A percentile compares a stretch with the other conserved stretches of the same genome.
Evolutionary conservation across 2,329 filamentous ascomycete species (phyloP).

Genomic region (Cytospora paraplurivora): DNA sequence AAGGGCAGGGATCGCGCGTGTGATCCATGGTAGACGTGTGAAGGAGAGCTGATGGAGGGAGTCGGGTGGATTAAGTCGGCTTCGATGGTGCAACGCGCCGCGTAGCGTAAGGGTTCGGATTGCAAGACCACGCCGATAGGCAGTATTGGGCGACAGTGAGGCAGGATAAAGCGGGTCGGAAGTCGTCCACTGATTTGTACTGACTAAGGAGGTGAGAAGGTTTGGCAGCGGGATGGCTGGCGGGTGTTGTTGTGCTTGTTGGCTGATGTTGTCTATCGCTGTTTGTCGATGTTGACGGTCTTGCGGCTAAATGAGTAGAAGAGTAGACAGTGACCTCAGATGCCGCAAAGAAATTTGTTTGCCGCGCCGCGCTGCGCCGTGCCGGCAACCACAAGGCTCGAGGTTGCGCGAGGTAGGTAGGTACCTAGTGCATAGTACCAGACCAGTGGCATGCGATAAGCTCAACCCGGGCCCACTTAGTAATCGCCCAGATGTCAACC

Average conservation of each 20-base stretch:
- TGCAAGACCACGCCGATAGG: background rate
- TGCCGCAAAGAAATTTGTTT: constrained; percentile 1
- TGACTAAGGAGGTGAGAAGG: constrained; percentile 6
- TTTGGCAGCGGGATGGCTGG: constrained; percentile 1
- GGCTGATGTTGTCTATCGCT: background rate
- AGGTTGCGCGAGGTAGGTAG: too few species aligned
- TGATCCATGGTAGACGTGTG: constrained; percentile 57
- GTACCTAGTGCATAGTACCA: too few species aligned
- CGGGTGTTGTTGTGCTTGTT: background rate
- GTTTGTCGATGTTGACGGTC: background rate
- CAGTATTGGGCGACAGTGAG: background rate
- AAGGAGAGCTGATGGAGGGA: background rate
- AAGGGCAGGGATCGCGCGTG: constrained; percentile 93
- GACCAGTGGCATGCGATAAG: background rate
- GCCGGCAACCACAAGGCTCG: too few species aligned
- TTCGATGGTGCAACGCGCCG: background rate
- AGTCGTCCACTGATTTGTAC: too few species aligned
- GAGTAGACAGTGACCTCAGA: background rate
- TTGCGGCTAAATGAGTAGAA: background rate
- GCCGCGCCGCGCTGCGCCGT: background rate
- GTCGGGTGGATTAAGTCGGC: background rate
- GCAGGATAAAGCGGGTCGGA: background rate
- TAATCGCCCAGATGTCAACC: background rate
- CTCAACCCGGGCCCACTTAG: background rate
- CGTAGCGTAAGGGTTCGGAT: background rate